Evolutionary conservation across 2,329 filamentous ascomycete species (phyloP).

Genomic region (Venturiaceae sp.): DNA sequence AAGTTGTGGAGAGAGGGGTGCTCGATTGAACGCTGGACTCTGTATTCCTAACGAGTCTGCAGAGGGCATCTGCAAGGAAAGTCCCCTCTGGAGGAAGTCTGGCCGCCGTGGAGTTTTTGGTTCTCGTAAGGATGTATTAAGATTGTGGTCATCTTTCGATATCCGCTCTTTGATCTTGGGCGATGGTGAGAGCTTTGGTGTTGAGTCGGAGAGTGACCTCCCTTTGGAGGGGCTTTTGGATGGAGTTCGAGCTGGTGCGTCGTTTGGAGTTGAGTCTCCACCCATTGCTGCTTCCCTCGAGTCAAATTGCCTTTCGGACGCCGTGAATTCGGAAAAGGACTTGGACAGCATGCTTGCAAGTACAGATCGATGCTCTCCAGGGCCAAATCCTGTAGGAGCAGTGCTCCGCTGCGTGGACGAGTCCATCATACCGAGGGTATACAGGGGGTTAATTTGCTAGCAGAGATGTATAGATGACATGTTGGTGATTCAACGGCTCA

Average conservation of each 20-base stretch:
- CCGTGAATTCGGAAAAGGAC: neutral
- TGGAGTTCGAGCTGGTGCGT: constrained; percentile 16
- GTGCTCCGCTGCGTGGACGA: neutral
- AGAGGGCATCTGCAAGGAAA: constrained; percentile 62
- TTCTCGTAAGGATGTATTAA: neutral
- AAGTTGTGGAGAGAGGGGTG: constrained; percentile 74
- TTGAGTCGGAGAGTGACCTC: constrained; percentile 35
- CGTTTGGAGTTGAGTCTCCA: neutral
- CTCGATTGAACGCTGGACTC: constrained; percentile 34
- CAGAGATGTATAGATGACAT: neutral
- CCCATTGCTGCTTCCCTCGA: neutral
- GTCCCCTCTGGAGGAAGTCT: constrained; percentile 50
- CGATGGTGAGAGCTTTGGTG: constrained; percentile 33
- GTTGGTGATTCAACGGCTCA: neutral
- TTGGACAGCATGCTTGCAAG: neutral
- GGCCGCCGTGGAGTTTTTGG: constrained; percentile 59
- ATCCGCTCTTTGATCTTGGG: constrained; percentile 33
- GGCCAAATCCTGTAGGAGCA: neutral
- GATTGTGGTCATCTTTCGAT: constrained; percentile 36
- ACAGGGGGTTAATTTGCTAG: neutral
- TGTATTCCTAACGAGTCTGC: constrained; percentile 31
- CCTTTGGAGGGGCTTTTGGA: constrained; percentile 28
- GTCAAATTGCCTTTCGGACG: neutral
- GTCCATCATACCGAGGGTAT: neutral
- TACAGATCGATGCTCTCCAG: neutral